Base-by-base conservation (phyloP, 2,329 filamentous ascomycete genomes). In the Coleophoma crateriformis region DNA sequence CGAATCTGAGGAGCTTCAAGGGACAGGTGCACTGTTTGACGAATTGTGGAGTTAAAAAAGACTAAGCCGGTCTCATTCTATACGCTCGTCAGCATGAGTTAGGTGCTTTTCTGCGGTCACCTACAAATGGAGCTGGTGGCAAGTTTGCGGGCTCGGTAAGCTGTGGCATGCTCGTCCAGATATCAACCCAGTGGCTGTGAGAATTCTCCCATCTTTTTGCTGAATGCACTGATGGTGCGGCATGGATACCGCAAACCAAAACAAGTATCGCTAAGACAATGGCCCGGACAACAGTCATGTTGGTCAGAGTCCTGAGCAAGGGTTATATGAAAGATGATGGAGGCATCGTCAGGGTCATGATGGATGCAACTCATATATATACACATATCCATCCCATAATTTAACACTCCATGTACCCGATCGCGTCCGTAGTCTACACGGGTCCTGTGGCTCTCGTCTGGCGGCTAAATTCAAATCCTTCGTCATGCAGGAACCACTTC, bases 101-200 rank as follows among this genome's bases (percentile, higher is more conserved):
- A 14, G 8, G 11, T 38, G 17, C 42, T 6, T 47, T 13, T 34
- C 4, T 32, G 7, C 5, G 37, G 3, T 32, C 20, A 66, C 75
- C 46, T 70, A 79, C 78, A 59, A 82, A 87, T 39, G 81, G 78
- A 3, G 73, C 62, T 0, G 77, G 76, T 10, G 83, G 82, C 17
- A 87, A 70, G 55, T 86, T 87, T 43, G 67, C 70, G 10, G 73
- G 75, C 58, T 87, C 83, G 1, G 80, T 80, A 38, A 84, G 67
- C 61, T 86, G 82, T 0, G 82, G 81, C 82, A 85, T 85, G 2
- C 79, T 72, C 0, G 78, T 77, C 83, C 82, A 87, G 2, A 77
- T 81, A 53, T 79, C 75, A 6, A 84, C 75, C 82, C 82, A 85
- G 5, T 12, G 44, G 20, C 15, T 35, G 12, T n/a, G 37, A n/a